A percentile compares a stretch with the other conserved stretches of the same genome.
Conservation (phyloP, 345 rosid species). For the Erucastrum elatum region DNA sequence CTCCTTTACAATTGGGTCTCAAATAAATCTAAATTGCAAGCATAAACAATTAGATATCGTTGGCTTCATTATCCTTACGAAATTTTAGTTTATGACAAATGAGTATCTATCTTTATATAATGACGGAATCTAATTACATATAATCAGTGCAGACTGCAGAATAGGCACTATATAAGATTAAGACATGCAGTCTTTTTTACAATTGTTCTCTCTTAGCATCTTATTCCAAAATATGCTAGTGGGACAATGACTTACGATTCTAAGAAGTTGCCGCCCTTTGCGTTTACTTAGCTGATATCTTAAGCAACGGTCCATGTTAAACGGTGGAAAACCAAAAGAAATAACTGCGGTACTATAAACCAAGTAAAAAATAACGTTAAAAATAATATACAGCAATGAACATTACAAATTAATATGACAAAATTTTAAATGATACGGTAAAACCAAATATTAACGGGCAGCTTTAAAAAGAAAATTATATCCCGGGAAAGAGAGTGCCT, state of each 20-base stretch:
- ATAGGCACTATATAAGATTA: not conserved
- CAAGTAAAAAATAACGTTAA: not conserved
- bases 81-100: not conserved
- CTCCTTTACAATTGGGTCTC: not conserved
- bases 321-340: not conserved
- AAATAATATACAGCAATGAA: no score
- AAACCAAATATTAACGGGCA: no score
- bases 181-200: not conserved
- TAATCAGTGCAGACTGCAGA: not conserved
- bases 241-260: conserved; percentile 25
- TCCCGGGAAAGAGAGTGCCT: no score
- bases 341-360: not conserved
- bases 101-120: not conserved
- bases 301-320: conserved; percentile 32
- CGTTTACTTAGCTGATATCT: conserved; percentile 10
- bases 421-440: no score
- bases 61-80: not conserved
- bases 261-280: not conserved
- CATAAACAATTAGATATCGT: not conserved
- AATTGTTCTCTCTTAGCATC: not conserved
- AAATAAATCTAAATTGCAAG: not conserved
- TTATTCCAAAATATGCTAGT: conserved; percentile 26
- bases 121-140: not conserved
- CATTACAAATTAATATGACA: no score
- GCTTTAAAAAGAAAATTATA: no score